A percentile compares a stretch with the other conserved stretches of the same genome.
Evolutionary conservation across 2,329 filamentous ascomycete genomes (phyloP).

Genomic region (Lanzia echinophila): DNA sequence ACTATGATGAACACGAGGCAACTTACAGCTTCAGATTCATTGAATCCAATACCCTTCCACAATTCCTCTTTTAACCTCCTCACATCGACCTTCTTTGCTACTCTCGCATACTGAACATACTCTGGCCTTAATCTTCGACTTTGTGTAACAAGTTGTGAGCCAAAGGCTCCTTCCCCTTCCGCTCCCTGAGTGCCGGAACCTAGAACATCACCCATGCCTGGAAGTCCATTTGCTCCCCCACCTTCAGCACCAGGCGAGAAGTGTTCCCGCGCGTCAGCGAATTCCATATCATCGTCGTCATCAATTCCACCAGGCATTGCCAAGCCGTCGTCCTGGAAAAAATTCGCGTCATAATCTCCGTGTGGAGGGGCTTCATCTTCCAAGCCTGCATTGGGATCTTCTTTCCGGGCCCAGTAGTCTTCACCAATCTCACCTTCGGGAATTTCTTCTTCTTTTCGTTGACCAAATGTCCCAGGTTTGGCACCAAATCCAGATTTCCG

Average conservation of each 20-base stretch:
- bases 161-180: slow-evolving; percentile 42
- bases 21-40: slow-evolving; percentile 43
- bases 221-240: slow-evolving; percentile 39
- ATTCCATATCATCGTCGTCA: slow-evolving; percentile 63
- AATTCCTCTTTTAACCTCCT: slow-evolving; percentile 62
- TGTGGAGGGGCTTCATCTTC: slow-evolving; percentile 53
- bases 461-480: slow-evolving; percentile 38
- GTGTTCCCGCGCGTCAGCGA: slow-evolving; percentile 74
- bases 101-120: slow-evolving; percentile 63
- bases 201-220: slow-evolving; percentile 44
- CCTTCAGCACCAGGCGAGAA: slow-evolving; percentile 58
- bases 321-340: slow-evolving; percentile 85
- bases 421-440: slow-evolving; percentile 81
- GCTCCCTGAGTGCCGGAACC: slow-evolving; percentile 41
- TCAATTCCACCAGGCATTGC: slow-evolving; percentile 56
- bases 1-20: not conserved
- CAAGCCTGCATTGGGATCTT: slow-evolving; percentile 39
- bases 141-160: slow-evolving; percentile 61
- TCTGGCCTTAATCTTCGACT: slow-evolving; percentile 57
- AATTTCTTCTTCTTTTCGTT: slow-evolving; percentile 47
- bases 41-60: slow-evolving; percentile 60
- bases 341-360: slow-evolving; percentile 92
- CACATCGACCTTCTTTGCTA: slow-evolving; percentile 67
- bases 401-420: slow-evolving; percentile 82
- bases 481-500: slow-evolving; percentile 47